phyloP scores from a whole-genome alignment of 331 rosid species.

The Prunus yedoensis region DNA sequence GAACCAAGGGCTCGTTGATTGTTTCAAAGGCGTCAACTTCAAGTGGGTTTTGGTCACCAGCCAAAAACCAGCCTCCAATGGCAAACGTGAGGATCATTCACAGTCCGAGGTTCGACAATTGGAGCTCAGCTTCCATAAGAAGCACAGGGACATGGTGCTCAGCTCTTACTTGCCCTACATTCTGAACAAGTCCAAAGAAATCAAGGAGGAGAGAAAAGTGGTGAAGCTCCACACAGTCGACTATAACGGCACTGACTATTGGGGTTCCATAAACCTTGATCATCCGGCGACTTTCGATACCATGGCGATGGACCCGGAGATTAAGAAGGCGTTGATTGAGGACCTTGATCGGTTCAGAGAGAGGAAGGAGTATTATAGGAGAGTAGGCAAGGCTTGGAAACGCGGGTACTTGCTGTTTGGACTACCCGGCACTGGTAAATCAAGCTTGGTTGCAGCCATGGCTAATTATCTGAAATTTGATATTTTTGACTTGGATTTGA shows the following conservation, averaged over 20 bases:
- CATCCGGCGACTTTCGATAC: constrained; percentile 52
- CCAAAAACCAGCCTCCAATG: constrained; percentile 8
- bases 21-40: constrained; percentile 42
- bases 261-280: constrained; percentile 49
- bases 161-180: constrained; percentile 44
- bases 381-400: constrained; percentile 68
- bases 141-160: constrained; percentile 42
- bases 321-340: constrained; percentile 36
- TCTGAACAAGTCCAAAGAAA: constrained; percentile 26
- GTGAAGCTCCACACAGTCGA: constrained; percentile 58
- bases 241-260: constrained; percentile 46
- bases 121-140: constrained; percentile 48
- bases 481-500: constrained; percentile 54
- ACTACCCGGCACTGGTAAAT: constrained; percentile 61
- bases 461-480: constrained; percentile 52
- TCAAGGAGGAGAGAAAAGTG: constrained; percentile 37
- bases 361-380: constrained; percentile 52
- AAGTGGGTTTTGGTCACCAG: constrained; percentile 42
- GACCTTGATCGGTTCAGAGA: constrained; percentile 39
- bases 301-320: constrained; percentile 47
- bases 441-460: constrained; percentile 62
- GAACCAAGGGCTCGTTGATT: constrained; percentile 37
- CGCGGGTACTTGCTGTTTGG: constrained; percentile 55
- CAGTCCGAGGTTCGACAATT: constrained; percentile 38
- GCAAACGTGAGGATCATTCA: constrained; percentile 2